Conservation (phyloP, 2,329 filamentous ascomycete species). For the Trichoderma sp. region DNA sequence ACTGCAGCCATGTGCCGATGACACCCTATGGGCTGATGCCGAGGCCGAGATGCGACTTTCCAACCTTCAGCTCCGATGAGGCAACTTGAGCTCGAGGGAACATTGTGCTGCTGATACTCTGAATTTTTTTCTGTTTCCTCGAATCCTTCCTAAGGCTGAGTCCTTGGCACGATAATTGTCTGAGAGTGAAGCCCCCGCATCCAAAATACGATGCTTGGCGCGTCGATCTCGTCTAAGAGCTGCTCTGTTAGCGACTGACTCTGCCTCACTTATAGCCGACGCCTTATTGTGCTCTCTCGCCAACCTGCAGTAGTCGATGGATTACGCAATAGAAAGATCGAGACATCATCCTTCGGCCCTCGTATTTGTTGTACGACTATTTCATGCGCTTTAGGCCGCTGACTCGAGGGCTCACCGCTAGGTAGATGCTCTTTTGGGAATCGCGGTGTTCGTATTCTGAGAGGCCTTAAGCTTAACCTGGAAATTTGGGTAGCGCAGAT, state of each 20-base stretch:
- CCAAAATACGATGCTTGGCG: conserved; percentile 25
- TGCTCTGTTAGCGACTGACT: not conserved
- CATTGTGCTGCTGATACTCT: not conserved
- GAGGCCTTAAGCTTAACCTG: conserved; percentile 15
- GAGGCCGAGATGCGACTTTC: conserved; percentile 1
- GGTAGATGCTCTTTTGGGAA: not conserved
- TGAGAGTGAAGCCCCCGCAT: conserved; percentile 19
- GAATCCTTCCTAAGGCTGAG: not conserved
- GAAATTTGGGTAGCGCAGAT: not conserved
- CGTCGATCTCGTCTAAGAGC: conserved; percentile 11
- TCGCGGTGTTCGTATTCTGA: conserved; percentile 13
- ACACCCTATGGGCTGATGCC: conserved; percentile 7
- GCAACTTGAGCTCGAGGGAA: not conserved
- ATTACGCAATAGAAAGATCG: conserved; percentile 12
- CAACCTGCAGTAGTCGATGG: not conserved
- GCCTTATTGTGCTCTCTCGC: not conserved
- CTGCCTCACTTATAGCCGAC: conserved; percentile 1
- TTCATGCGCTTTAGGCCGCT: conserved; percentile 3
- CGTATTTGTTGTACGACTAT: conserved; percentile 20
- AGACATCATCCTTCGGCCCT: conserved; percentile 1
- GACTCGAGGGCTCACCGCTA: not conserved
- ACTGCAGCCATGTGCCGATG: conserved; percentile 2
- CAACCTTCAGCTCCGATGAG: not conserved
- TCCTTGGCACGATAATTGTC: conserved; percentile 5
- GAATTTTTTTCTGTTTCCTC: not conserved